Evolutionary conservation across 164 flowering plant genomes (phyloP).

Genomic region (grape (Vitis vinifera)): ASM3070453v1 NC_081806.1:16747501-16748000

Average conservation of each 20-base stretch:
- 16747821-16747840: conserved; percentile 17
- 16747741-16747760: too few species aligned
- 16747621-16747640: conserved; percentile 45
- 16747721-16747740: conserved; percentile 59
- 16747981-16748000: too few species aligned
- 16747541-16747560: conserved; percentile 33
- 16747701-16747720: conserved; percentile 72
- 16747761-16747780: conserved; percentile 82
- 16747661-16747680: conserved; percentile 58
- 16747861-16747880: conserved; percentile 10
- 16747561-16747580: conserved; percentile 72
- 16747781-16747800: conserved; percentile 74
- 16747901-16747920: neutral
- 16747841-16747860: neutral
- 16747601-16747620: conserved; percentile 70
- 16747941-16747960: conserved; percentile 8
- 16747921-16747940: conserved; percentile 1
- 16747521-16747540: conserved; percentile 66
- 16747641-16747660: conserved; percentile 33
- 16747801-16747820: conserved; percentile 58
- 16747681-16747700: conserved; percentile 87
- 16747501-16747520: conserved; percentile 58
- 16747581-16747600: conserved; percentile 73
- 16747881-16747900: neutral
- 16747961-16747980: neutral